Evolutionary conservation across 306 rosid genomes (phyloP).

Genomic region (Bauhinia variegata): DNA sequence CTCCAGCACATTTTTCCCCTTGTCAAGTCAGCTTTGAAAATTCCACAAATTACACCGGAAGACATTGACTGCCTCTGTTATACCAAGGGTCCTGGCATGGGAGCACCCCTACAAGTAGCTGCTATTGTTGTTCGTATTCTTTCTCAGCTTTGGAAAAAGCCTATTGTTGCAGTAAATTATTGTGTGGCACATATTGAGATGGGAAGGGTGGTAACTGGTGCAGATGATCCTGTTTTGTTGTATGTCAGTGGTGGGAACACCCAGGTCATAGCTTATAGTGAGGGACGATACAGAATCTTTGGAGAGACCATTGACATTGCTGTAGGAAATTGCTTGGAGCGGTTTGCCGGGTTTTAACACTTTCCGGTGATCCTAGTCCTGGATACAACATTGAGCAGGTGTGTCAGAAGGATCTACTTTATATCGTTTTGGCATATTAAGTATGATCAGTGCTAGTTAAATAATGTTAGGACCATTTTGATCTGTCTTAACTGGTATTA

Average conservation of each 20-base stretch:
- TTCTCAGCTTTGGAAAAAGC: constrained; percentile 86
- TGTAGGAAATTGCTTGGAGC: constrained; percentile 94
- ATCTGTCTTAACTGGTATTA: constrained; percentile 20
- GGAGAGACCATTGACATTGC: constrained; percentile 96
- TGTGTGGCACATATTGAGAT: constrained; percentile 97
- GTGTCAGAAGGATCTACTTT: constrained; percentile 11
- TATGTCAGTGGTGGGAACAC: constrained; percentile 97
- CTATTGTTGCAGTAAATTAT: constrained; percentile 85
- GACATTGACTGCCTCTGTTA: constrained; percentile 90
- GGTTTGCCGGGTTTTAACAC: constrained; percentile 83
- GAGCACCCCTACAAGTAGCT: constrained; percentile 86
- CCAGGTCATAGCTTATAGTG: constrained; percentile 92
- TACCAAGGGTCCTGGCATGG: constrained; percentile 97
- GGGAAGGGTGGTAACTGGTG: constrained; percentile 94
- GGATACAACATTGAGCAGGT: constrained; percentile 97
- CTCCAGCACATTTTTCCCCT: constrained; percentile 78
- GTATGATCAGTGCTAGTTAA: constrained; percentile 6
- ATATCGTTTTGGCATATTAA: not conserved
- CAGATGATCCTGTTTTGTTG: constrained; percentile 87
- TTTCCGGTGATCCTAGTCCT: constrained; percentile 90
- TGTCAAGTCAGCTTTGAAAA: constrained; percentile 67
- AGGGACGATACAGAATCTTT: constrained; percentile 83
- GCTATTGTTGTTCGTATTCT: constrained; percentile 84
- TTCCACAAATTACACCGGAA: constrained; percentile 58
- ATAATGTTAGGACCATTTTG: constrained; percentile 3